Evolutionary conservation across 1,284 basidiomycete species (phyloP), one percentile per base, ranked within the genome.

Genomic region (Tylopilus sp.): DNA sequence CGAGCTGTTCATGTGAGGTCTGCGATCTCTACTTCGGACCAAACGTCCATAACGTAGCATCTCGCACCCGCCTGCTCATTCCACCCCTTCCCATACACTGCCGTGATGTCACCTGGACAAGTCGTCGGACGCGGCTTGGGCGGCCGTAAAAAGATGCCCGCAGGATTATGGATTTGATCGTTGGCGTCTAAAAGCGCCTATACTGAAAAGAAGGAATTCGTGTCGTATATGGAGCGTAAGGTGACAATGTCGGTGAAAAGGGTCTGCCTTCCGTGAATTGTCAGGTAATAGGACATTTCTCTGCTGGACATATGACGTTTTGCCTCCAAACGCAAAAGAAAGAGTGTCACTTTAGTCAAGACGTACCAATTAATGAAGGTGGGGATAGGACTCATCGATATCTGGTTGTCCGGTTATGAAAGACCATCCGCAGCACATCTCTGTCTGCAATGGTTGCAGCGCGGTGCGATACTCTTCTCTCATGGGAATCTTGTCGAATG

Each of bases 361-460:
- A n/a, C n/a, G n/a, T n/a, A n/a, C n/a, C n/a, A n/a, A n/a, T n/a
- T n/a, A n/a, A n/a, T n/a, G n/a, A n/a, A n/a, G n/a, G n/a, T n/a
- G n/a, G n/a, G n/a, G n/a, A n/a, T n/a, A 24, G 5, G 26, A 33
- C 52, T 31, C 22, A 56, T 52, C 52, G 2, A 56, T 55, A 7
- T 45, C 54, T 25, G 45, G 42, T 6, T 55, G 52, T 13, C 54
- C 54, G 25, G 35, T 47, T 29, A 55, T 29, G 10, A 39, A 55
- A 4, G 36, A 39, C 5, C 43, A 32, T 6, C 0, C 1, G 2
- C 5, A 0, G 20, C 54, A 55, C 6, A 0, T 4, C 1, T 33
- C 2, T 19, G 35, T 39, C 28, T 54, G 24, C 13, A 48, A 33
- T 32, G 9, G 29, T 7, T 20, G 13, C 11, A 43, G 17, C 9